Conservation (phyloP, 176 grass and related monocot species). For the Areca catechu region DNA sequence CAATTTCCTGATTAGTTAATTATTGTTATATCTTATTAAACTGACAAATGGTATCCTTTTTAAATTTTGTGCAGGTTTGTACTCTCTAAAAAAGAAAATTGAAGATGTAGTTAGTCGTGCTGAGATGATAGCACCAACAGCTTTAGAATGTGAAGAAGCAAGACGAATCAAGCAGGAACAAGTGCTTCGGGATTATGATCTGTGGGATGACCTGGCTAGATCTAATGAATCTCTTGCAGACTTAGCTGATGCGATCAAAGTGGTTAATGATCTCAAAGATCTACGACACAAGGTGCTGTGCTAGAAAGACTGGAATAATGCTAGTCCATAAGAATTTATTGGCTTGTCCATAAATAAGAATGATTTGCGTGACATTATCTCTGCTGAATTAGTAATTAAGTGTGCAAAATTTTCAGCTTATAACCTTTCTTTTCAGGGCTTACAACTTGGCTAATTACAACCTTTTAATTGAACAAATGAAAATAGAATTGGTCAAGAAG, state of each 20-base stretch:
- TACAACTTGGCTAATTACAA: no score
- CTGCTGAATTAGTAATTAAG: no score
- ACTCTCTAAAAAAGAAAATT: constrained; percentile 78
- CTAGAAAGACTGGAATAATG: constrained; percentile 11
- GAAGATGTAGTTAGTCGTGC: constrained; percentile 62
- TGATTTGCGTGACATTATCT: no score
- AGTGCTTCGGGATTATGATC: constrained; percentile 33
- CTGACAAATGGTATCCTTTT: not conserved
- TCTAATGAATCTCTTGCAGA: constrained; percentile 54
- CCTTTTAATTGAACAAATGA: no score
- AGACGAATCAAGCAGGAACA: constrained; percentile 57
- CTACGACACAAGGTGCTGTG: constrained; percentile 76
- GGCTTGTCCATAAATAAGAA: no score
- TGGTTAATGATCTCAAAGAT: constrained; percentile 84
- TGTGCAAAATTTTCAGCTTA: no score
- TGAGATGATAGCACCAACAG: constrained; percentile 41
- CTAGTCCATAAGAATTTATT: not conserved
- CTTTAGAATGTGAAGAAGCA: constrained; percentile 70
- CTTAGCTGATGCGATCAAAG: constrained; percentile 56
- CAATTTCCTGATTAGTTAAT: not conserved
- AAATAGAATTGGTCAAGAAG: no score
- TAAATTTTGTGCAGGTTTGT: constrained; percentile 37
- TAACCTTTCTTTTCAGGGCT: no score
- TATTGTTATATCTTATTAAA: not conserved
- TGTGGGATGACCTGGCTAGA: constrained; percentile 69